These are phyloP conservation scores for Acorus calamus DNA, from an alignment of 106 monocot genomes.

Conservation along the genomic window DNA sequence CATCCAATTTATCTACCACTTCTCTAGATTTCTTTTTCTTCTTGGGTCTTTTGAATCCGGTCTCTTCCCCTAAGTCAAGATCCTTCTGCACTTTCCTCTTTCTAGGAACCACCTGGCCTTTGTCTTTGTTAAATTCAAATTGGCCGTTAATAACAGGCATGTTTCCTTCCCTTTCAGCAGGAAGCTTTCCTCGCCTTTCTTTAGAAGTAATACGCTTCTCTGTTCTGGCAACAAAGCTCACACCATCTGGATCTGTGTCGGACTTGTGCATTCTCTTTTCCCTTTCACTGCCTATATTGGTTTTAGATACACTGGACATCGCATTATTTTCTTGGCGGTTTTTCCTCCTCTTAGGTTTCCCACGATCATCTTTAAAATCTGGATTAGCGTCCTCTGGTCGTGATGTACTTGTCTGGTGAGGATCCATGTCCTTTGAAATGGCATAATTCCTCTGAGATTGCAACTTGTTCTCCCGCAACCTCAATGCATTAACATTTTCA, in stretches of 20 bases:
- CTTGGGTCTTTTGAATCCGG: conserved; percentile 10
- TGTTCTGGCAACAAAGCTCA: not conserved
- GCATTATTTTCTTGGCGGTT: too few species aligned
- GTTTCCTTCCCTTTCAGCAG: not conserved
- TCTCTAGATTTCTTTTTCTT: conserved; percentile 25
- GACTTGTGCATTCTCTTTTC: conserved; percentile 2
- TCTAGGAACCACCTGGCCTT: not conserved
- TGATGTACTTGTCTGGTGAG: conserved; percentile 6
- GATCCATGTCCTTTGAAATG: conserved; percentile 7
- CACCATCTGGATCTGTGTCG: too few species aligned
- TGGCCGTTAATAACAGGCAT: not conserved
- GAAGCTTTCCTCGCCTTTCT: too few species aligned
- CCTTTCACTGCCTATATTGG: conserved; percentile 5
- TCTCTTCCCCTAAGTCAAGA: conserved; percentile 7
- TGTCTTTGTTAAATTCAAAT: conserved; percentile 1
- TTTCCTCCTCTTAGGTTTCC: not conserved
- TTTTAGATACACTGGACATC: not conserved
- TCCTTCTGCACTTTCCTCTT: conserved; percentile 39
- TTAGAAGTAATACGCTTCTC: conserved; percentile 3
- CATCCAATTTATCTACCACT: conserved; percentile 60
- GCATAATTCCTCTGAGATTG: conserved; percentile 19
- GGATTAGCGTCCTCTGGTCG: not conserved
- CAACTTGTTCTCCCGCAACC: conserved; percentile 31
- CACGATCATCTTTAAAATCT: not conserved
- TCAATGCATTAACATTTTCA: conserved; percentile 71